Evolutionary conservation across 202 grass and related monocot genomes (phyloP), one percentile per base, ranked within the genome.

Genomic region (Digitaria exilis): DNA sequence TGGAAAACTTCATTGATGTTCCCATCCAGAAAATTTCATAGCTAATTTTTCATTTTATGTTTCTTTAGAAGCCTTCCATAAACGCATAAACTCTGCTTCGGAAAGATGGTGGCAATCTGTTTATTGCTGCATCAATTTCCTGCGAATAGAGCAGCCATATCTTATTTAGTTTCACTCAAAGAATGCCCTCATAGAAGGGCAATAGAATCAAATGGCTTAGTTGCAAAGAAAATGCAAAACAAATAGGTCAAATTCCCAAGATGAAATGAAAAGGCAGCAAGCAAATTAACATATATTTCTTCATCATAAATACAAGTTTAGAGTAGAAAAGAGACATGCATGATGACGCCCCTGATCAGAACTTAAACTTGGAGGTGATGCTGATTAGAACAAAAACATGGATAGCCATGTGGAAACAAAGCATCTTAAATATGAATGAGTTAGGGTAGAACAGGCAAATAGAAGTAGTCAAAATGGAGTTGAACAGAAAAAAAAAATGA

Each of bases 91-190:
- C 78, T 76, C 93, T 91, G 76, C 74, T 86, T 75, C 62, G 50
- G 18, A 99, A 92, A 59, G 85, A 92, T 0, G 66, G 69, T 30
- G 84, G 85, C 63, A 94, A 69, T 26, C 73, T 94, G 49, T 82
- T 66, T 59, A 99, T 77, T 65, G 91, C 89, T 31, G 14, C 85
- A 66, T 94, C 89, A 79, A 99, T 96, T 85, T 99, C 89, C 91
- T 99, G 91, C 75, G 88, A 76, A 76, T 18, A 58, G 25, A 79
- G 18, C 35, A 81, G 28, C 25, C 63, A 55, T 16, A 70, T 26
- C 66, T 26, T 1, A 48, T 64, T 82, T 71, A 71, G 44, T 50
- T 71, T 44, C 7, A 16, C 7, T 71, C 15, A 71, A 29, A 71
- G 15, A 3, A 71, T 30, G 68, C 30, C 0, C 0, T 31, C 16